A percentile compares a stretch with the other conserved stretches of the same genome.
These are phyloP conservation scores for Nicotiana rustica DNA, from an alignment of 305 asterid genomes.

Conservation along the genomic window DNA sequence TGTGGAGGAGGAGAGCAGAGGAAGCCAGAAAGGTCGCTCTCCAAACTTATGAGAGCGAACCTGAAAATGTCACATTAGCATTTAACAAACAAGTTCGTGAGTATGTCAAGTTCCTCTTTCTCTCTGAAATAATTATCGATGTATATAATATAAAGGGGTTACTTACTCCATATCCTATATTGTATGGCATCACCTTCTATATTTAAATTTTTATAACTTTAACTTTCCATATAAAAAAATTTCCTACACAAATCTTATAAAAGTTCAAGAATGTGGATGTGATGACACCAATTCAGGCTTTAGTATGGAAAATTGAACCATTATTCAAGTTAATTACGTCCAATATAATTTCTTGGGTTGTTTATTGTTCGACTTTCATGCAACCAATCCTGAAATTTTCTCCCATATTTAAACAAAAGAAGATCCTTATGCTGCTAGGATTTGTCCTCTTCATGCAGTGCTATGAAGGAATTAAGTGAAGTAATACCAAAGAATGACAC, in stretches of 20 bases:
- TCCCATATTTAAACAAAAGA: background rate
- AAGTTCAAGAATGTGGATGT: background rate
- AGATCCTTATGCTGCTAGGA: background rate
- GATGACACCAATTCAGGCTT: background rate
- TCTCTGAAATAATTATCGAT: background rate
- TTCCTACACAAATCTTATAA: too few species aligned
- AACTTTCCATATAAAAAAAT: too few species aligned
- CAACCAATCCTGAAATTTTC: background rate
- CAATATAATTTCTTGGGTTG: background rate
- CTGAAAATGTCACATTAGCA: conserved; percentile 25
- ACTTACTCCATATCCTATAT: too few species aligned
- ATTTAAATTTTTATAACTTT: too few species aligned
- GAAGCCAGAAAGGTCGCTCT: conserved; percentile 41
- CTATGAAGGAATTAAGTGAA: conserved; percentile 19
- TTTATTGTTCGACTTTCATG: background rate
- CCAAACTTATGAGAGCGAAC: conserved; percentile 38
- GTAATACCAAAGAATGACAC: conserved; percentile 19
- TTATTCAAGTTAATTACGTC: background rate
- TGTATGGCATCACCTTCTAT: too few species aligned
- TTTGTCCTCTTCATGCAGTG: background rate
- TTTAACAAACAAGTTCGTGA: conserved; percentile 33
- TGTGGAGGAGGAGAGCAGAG: conserved; percentile 39
- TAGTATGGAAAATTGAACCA: background rate
- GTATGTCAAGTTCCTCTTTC: conserved; percentile 8
- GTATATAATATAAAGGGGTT: too few species aligned